Percentiles rank a stretch among this genome's conserved stretches.
phyloP scores from a whole-genome alignment of 306 rosid species.

The Fragaria nilgerrensis region DNA sequence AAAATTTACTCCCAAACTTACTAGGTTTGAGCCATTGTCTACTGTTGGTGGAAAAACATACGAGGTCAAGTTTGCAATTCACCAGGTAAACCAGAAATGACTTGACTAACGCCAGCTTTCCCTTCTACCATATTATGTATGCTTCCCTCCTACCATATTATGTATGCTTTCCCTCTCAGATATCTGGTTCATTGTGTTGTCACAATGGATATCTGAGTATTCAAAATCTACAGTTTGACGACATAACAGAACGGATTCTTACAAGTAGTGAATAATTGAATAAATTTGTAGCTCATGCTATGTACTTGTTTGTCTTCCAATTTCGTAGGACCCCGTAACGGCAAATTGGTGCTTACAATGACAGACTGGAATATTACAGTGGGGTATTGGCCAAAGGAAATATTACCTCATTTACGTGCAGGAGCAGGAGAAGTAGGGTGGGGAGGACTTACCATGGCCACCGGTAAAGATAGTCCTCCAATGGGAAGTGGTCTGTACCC shows the following conservation, averaged over 20 bases:
- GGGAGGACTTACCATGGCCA: not conserved
- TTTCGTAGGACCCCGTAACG: not conserved
- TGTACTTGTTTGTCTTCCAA: no score
- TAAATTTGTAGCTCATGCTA: no score
- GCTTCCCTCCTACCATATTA: no score
- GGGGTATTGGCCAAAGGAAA: constrained; percentile 22
- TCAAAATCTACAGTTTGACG: no score
- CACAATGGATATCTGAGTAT: no score
- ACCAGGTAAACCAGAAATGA: constrained; percentile 3
- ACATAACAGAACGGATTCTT: no score
- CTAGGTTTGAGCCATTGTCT: not conserved
- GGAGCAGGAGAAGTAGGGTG: constrained; percentile 7
- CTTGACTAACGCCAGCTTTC: no score
- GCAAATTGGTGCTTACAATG: constrained; percentile 6
- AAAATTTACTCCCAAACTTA: not conserved
- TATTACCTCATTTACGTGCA: not conserved
- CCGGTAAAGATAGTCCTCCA: not conserved
- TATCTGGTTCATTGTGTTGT: no score
- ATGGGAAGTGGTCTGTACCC: constrained; percentile 20
- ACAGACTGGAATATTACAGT: not conserved
- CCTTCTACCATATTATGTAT: no score
- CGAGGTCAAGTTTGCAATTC: not conserved
- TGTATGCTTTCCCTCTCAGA: no score
- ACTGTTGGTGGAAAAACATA: not conserved
- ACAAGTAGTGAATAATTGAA: no score